Evolutionary conservation across 768 basidiomycete species (phyloP).

Genomic region (Suillus fuscotomentosus): DNA sequence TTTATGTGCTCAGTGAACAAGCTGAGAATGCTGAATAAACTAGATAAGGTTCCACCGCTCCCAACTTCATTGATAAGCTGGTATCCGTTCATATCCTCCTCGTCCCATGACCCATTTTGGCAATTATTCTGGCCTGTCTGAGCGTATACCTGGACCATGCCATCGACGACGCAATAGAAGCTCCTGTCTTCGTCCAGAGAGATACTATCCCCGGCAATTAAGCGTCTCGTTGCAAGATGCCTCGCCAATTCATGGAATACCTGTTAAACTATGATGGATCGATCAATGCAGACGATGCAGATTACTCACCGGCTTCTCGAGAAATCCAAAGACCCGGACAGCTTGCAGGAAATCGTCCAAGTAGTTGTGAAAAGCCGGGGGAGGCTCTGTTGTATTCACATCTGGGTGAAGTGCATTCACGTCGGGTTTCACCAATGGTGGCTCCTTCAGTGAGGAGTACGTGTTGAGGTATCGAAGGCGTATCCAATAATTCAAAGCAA

Average conservation of each 20-base stretch:
- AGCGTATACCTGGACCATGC: conserved; percentile 93
- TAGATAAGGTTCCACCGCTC: conserved; percentile 92
- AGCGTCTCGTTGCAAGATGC: conserved; percentile 91
- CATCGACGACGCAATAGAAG: conserved; percentile 98
- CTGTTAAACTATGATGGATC: conserved; percentile 33
- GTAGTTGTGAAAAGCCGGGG: conserved; percentile 89
- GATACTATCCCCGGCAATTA: conserved; percentile 94
- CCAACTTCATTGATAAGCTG: conserved; percentile 96
- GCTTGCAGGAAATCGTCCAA: conserved; percentile 97
- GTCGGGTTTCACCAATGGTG: conserved; percentile 78
- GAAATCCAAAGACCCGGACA: conserved; percentile 94
- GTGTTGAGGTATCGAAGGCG: conserved; percentile 78
- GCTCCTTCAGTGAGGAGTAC: conserved; percentile 76
- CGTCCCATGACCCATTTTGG: conserved; percentile 65
- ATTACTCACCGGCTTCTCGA: conserved; percentile 84
- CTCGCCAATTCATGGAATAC: conserved; percentile 97
- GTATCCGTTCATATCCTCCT: conserved; percentile 92
- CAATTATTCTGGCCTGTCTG: conserved; percentile 55
- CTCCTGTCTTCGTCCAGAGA: conserved; percentile 89
- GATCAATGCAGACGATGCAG: not conserved
- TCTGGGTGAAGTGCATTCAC: conserved; percentile 90
- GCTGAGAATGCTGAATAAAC: conserved; percentile 93
- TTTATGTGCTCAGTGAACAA: conserved; percentile 95
- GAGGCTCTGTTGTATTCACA: conserved; percentile 72
- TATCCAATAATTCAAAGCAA: conserved; percentile 81